Conservation (phyloP, 352 stramenopile species). For the Thraustotheca clavata region DNA sequence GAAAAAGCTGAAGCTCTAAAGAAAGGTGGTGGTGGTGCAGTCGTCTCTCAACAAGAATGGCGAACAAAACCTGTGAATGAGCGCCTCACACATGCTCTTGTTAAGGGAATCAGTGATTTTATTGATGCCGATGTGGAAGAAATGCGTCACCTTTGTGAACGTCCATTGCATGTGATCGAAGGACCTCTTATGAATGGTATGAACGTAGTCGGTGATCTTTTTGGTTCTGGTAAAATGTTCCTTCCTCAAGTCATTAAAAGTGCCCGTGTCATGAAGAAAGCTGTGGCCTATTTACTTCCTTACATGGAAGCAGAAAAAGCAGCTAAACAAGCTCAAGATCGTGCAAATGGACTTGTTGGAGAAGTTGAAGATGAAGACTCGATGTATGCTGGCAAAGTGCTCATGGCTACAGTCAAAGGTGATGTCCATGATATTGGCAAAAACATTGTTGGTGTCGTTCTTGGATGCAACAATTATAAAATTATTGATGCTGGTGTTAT, state of each 20-base stretch:
- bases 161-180: conserved; percentile 96
- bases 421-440: conserved; percentile 99
- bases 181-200: conserved; percentile 97
- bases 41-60: conserved; percentile 78
- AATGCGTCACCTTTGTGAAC: conserved; percentile 56
- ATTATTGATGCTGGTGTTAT: conserved; percentile 96
- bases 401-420: conserved; percentile 98
- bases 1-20: conserved; percentile 74
- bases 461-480: conserved; percentile 99
- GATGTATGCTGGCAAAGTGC: conserved; percentile 86
- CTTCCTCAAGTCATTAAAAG: conserved; percentile 98
- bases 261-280: conserved; percentile 98
- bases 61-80: conserved; percentile 84
- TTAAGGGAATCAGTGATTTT: conserved; percentile 97
- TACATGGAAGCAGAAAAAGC: conserved; percentile 98
- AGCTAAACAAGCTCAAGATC: conserved; percentile 53
- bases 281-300: conserved; percentile 94
- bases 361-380: conserved; percentile 72
- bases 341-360: conserved; percentile 78
- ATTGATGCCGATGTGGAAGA: conserved; percentile 95
- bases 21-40: conserved; percentile 55
- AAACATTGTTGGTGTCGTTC: conserved; percentile 97
- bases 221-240: conserved; percentile 98
- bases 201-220: conserved; percentile 96
- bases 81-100: conserved; percentile 91